Evolutionary conservation across 2,329 filamentous ascomycete genomes (phyloP).

Genomic region (Colletotrichum sp.): DNA sequence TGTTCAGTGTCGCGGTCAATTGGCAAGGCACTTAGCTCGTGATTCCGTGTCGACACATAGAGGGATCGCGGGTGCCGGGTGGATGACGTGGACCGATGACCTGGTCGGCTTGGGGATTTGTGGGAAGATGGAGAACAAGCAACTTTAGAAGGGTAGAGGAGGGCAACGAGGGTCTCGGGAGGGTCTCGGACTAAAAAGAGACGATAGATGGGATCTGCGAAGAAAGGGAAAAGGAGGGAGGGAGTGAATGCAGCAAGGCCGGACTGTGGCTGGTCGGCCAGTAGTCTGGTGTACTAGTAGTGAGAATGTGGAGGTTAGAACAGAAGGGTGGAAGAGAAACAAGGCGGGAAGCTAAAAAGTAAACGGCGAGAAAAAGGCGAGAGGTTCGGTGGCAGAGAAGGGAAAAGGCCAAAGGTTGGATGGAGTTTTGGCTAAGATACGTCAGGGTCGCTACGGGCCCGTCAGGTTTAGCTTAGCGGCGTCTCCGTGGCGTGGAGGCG

Average conservation of each 20-base stretch:
- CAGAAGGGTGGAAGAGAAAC: background rate
- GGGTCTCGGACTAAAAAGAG: slow-evolving; percentile 16
- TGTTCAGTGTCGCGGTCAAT: slow-evolving; percentile 8
- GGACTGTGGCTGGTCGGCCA: slow-evolving; percentile 16
- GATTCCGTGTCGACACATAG: slow-evolving; percentile 13
- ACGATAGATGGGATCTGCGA: background rate
- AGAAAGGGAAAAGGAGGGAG: background rate
- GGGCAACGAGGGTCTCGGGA: slow-evolving; percentile 10
- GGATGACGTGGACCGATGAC: background rate
- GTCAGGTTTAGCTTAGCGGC: slow-evolving; percentile 1
- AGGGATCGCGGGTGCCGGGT: background rate
- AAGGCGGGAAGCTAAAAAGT: slow-evolving; percentile 19
- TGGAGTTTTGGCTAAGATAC: slow-evolving; percentile 11
- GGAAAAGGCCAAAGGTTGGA: slow-evolving; percentile 8
- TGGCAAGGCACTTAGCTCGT: slow-evolving; percentile 5
- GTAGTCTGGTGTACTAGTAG: slow-evolving; percentile 10
- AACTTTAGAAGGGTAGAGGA: background rate
- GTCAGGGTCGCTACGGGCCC: background rate
- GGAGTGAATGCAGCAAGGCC: slow-evolving; percentile 14
- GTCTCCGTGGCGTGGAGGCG: background rate
- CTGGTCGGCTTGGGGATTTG: background rate
- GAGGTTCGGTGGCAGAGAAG: slow-evolving; percentile 9
- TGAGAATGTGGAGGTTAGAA: slow-evolving; percentile 25
- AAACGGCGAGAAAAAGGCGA: slow-evolving; percentile 8
- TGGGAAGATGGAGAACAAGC: background rate